Evolutionary conservation across 345 rosid genomes (phyloP).

Genomic region (Eucalyptus dawsonii): DNA sequence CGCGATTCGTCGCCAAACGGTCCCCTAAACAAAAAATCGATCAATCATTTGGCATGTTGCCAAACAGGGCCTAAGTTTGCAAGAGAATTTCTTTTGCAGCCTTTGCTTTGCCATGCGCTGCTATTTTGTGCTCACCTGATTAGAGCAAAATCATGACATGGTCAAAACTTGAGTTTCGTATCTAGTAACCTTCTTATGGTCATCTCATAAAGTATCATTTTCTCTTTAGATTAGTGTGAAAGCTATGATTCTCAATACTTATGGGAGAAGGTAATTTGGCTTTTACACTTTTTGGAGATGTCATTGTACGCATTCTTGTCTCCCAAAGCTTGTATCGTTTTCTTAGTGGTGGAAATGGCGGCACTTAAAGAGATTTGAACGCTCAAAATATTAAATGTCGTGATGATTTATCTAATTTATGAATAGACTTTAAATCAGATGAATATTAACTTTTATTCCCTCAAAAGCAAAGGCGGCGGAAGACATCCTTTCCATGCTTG

Average conservation of each 20-base stretch:
- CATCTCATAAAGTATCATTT: not conserved
- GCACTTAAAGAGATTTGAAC: not conserved
- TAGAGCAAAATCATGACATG: not conserved
- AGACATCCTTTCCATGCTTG: not conserved
- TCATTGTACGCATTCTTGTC: not conserved
- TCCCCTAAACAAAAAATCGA: too few relatives aligned
- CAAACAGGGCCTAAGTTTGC: fast-evolving
- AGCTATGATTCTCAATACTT: not conserved
- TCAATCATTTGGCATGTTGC: too few relatives aligned
- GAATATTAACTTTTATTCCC: not conserved
- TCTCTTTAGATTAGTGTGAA: not conserved
- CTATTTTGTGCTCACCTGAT: not conserved
- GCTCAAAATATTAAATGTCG: fast-evolving
- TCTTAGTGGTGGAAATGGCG: not conserved
- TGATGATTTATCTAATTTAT: not conserved
- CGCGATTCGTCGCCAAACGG: too few relatives aligned
- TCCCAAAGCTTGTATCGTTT: not conserved
- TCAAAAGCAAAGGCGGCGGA: not conserved
- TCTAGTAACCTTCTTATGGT: too few relatives aligned
- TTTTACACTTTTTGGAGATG: not conserved
- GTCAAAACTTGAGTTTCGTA: not conserved
- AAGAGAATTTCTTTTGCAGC: not conserved
- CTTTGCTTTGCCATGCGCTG: not conserved
- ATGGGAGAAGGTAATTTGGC: not conserved
- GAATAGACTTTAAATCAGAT: not conserved